Conservation (phyloP, 192 early-diverging fungal genomes). For the Spinellus fusiger region DNA sequence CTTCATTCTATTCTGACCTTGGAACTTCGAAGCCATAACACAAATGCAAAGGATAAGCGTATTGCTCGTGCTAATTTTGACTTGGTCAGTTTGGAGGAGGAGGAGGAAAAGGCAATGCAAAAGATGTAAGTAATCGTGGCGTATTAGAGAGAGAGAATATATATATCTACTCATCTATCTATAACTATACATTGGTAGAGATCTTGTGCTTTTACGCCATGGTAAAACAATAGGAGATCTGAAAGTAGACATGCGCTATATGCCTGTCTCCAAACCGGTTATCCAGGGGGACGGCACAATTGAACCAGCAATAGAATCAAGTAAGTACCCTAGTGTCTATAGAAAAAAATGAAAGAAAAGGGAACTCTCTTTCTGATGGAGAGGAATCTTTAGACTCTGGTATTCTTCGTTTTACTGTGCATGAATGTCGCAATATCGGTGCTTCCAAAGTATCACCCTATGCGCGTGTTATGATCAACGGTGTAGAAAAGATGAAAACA, state of each 20-base stretch:
- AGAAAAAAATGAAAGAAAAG: background rate
- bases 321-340: constrained; percentile 14
- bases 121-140: constrained; percentile 6
- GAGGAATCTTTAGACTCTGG: constrained; percentile 37
- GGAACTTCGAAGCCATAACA: constrained; percentile 16
- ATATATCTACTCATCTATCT: background rate
- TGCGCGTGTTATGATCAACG: constrained; percentile 45
- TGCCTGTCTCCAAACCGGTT: constrained; percentile 35
- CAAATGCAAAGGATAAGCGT: constrained; percentile 7
- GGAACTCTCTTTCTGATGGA: background rate
- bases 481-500: constrained; percentile 41
- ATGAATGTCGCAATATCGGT: constrained; percentile 47
- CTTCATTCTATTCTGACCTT: constrained; percentile 17
- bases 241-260: constrained; percentile 30
- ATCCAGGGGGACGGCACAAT: constrained; percentile 36
- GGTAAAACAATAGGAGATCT: constrained; percentile 26
- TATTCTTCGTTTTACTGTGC: constrained; percentile 53
- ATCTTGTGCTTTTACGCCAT: constrained; percentile 20
- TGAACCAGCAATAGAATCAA: constrained; percentile 42
- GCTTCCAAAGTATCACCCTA: constrained; percentile 35
- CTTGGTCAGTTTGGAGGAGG: constrained; percentile 6
- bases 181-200: constrained; percentile 3
- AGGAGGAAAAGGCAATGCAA: constrained; percentile 3
- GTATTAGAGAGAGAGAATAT: background rate
- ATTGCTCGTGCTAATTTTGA: constrained; percentile 18